Conservation (phyloP, 1,139 yeast species). For the Hemisphaericaspora xylofermentans region DNA sequence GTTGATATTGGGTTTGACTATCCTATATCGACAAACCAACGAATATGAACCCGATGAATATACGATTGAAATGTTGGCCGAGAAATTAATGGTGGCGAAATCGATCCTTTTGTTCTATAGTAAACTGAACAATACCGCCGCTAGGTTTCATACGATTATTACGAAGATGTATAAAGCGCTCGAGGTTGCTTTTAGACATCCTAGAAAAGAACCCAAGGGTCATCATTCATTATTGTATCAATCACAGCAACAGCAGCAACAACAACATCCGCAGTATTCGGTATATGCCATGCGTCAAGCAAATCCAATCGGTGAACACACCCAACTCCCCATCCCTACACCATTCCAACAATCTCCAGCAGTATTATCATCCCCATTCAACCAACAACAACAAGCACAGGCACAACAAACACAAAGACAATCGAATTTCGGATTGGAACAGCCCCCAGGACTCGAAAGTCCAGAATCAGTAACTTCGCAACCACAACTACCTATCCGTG, state of each 20-base stretch:
- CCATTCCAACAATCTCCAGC: conserved; percentile 3
- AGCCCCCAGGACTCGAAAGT: not conserved
- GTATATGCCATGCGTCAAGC: not conserved
- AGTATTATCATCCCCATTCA: not conserved
- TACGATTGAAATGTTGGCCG: conserved; percentile 7
- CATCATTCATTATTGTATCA: not conserved
- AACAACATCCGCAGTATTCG: not conserved
- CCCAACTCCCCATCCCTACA: not conserved
- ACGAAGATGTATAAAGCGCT: conserved; percentile 10
- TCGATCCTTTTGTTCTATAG: conserved; percentile 10
- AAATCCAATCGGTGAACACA: not conserved
- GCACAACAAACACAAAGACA: not conserved
- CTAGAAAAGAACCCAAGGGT: not conserved
- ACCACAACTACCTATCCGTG: conserved; percentile 2
- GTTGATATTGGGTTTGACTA: conserved; percentile 8
- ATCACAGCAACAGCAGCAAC: conserved; percentile 1
- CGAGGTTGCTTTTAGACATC: conserved; percentile 7
- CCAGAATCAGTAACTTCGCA: conserved; percentile 5
- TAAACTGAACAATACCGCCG: conserved; percentile 7
- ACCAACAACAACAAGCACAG: not conserved
- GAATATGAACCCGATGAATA: conserved; percentile 9
- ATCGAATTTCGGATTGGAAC: not conserved
- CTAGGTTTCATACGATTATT: conserved; percentile 10
- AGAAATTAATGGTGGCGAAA: conserved; percentile 9
- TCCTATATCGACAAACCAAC: conserved; percentile 10